Evolutionary conservation across 2,329 filamentous ascomycete species (phyloP).

Genomic region (Cadophora gregata): DNA sequence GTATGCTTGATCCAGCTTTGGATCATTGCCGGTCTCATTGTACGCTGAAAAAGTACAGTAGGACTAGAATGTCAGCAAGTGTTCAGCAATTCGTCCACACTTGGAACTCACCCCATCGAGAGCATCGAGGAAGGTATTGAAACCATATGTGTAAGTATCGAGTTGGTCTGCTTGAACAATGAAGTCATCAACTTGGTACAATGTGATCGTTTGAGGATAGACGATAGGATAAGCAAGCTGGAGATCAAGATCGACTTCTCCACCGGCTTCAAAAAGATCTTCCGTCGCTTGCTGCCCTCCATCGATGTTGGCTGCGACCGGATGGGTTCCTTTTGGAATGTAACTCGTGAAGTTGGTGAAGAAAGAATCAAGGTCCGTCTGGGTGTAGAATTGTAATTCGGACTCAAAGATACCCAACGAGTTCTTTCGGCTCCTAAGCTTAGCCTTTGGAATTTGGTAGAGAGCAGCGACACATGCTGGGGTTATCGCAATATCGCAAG

Average conservation of each 20-base stretch:
- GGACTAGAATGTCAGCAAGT: not conserved
- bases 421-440: not conserved
- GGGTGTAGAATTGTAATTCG: slow-evolving; percentile 46
- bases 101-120: not conserved
- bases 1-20: not conserved
- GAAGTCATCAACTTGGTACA: not conserved
- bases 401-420: slow-evolving; percentile 45
- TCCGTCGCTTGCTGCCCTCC: not conserved
- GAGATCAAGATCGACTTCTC: not conserved
- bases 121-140: not conserved
- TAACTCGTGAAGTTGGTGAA: slow-evolving; percentile 40
- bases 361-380: slow-evolving; percentile 46
- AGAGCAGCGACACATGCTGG: not conserved
- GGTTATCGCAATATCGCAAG: not conserved
- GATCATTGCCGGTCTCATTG: not conserved
- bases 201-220: not conserved
- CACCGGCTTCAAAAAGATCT: not conserved
- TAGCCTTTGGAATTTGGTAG: not conserved
- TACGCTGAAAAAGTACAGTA: not conserved
- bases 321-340: slow-evolving; percentile 44
- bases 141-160: not conserved
- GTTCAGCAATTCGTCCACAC: not conserved
- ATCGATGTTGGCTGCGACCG: slow-evolving; percentile 44
- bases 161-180: not conserved
- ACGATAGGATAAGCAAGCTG: not conserved